Evolutionary conservation across 176 grass and related monocot species (phyloP).

Genomic region (Eleusine coracana): DNA sequence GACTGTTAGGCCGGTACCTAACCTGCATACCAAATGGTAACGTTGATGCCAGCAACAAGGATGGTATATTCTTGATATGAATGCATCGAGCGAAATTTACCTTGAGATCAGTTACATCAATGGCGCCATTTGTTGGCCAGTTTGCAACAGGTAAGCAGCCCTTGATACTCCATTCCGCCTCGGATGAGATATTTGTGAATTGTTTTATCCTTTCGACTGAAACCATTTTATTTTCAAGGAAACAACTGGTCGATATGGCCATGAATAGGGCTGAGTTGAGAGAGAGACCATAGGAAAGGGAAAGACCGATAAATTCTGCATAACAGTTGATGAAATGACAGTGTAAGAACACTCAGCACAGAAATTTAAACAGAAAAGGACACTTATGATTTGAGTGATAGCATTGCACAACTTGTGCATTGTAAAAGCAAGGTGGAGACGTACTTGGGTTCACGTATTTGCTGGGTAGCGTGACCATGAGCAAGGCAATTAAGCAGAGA

Average conservation of each 20-base stretch:
- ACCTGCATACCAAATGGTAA: slow-evolving; percentile 45
- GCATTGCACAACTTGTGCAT: background rate
- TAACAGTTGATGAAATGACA: background rate
- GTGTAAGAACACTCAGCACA: background rate
- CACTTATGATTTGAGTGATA: background rate
- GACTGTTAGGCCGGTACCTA: slow-evolving; percentile 78
- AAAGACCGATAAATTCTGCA: slow-evolving; percentile 90
- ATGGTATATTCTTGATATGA: no score
- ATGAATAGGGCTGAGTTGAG: slow-evolving; percentile 75
- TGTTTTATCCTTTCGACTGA: slow-evolving; percentile 94
- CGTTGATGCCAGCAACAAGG: no score
- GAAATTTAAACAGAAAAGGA: no score
- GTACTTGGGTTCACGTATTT: background rate
- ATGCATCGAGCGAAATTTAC: slow-evolving; percentile 39
- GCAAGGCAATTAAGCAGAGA: slow-evolving; percentile 75
- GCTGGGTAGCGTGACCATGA: slow-evolving; percentile 73
- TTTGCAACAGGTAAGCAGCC: slow-evolving; percentile 47
- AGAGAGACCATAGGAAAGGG: slow-evolving; percentile 93
- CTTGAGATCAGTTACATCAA: slow-evolving; percentile 70
- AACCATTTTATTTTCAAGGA: slow-evolving; percentile 93
- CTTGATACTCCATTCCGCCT: slow-evolving; percentile 70
- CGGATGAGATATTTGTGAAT: slow-evolving; percentile 79
- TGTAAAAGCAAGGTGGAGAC: background rate
- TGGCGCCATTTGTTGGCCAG: slow-evolving; percentile 78
- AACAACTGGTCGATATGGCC: slow-evolving; percentile 81